Base-by-base conservation (phyloP, 139 green algal genomes). In the Tetraselmis striata region DNA sequence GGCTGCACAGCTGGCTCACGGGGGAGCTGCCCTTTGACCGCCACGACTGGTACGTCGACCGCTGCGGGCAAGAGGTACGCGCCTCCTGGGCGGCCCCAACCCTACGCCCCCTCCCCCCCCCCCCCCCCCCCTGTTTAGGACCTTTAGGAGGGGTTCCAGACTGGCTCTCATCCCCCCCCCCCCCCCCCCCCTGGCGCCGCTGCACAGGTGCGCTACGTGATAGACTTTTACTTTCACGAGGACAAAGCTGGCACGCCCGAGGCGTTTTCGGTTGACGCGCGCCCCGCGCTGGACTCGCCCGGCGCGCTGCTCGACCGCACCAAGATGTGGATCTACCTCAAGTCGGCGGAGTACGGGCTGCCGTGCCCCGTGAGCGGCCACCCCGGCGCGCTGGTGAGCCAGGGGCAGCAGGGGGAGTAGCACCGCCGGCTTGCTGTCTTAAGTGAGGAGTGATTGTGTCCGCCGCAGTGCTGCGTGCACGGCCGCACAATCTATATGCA, bases 181-280 rank as follows among this genome's bases (percentile, higher is more conserved):
- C 45, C 45, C 45, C 45, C 45, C 45, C 45, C 18, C 45, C 18
- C 45, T 18, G 11, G 11, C 45, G 45, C 45, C 5, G 18, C 5
- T 18, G 18, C 45, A 67, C 45, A 67, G 45, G 45, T 67, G 45
- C 92, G 95, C 25, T 98, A 98, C 87, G 89, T 98, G 32, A 98
- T 98, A 74, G 95, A 98, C 85, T 98, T 98, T 85, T 98, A 98
- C 85, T 98, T 96, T 83, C 89, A 98, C 85, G 95, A 98, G 32
- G 87, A 95, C 32, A 95, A 95, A 77, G 95, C 95, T 26, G 95
- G 95, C 26, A 94, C 90, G 26, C 85, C 88, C 26, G 89, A 94
- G 87, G 94, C 94, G 0, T 98, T 98, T 88, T 89, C 93, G 58
- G 82, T 98, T 58, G 85, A 92, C 23, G 92, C 94, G n/a, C 85